These are phyloP conservation scores for Cryptococcus sp. DNA, from an alignment of 1,284 basidiomycete species.

Conservation along the genomic window DNA sequence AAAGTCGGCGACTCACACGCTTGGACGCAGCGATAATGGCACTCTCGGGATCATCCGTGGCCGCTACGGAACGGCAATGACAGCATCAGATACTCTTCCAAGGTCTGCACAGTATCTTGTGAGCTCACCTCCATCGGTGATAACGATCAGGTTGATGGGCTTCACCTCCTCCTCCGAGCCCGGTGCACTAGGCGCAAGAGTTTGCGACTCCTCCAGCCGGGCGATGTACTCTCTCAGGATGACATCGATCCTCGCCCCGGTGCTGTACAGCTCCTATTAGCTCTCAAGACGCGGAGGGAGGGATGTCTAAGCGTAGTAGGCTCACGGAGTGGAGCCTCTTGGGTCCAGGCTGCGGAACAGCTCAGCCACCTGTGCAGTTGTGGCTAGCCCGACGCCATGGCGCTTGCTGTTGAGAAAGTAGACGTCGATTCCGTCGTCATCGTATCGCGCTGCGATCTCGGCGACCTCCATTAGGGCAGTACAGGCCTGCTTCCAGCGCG, in stretches of 20 bases:
- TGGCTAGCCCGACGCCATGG: constrained; percentile 19
- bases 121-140: constrained; percentile 43
- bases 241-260: constrained; percentile 35
- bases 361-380: constrained; percentile 35
- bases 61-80: constrained; percentile 15
- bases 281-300: neutral
- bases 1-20: constrained; percentile 20
- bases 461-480: constrained; percentile 39
- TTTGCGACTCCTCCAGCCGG: constrained; percentile 31
- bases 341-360: constrained; percentile 44
- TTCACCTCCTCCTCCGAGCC: constrained; percentile 16
- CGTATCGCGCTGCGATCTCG: constrained; percentile 34
- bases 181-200: constrained; percentile 7
- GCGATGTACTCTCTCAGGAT: constrained; percentile 45
- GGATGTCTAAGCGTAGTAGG: neutral
- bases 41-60: constrained; percentile 40
- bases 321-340: constrained; percentile 42
- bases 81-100: neutral
- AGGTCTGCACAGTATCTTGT: no score
- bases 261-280: constrained; percentile 16
- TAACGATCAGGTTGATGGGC: constrained; percentile 46
- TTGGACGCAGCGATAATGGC: constrained; percentile 34
- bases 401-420: constrained; percentile 46
- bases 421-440: constrained; percentile 44
- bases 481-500: constrained; percentile 39